These are phyloP conservation scores for Phytophthora pluvialis DNA, from an alignment of 352 stramenopile species.

Conservation along the genomic window DNA sequence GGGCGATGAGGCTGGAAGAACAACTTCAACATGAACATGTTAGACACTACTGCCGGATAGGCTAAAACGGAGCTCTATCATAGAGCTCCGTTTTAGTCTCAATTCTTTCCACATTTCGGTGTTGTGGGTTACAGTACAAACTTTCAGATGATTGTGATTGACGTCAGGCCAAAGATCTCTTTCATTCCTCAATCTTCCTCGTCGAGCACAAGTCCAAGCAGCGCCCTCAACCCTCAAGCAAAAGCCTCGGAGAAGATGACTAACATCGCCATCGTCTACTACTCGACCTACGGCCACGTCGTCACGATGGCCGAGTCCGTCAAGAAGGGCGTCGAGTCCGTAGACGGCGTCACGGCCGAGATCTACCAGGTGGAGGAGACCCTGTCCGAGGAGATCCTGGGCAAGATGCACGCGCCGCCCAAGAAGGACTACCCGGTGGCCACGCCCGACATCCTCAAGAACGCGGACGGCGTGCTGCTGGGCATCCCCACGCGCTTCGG, in stretches of 20 bases:
- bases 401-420: slow-evolving; percentile 83
- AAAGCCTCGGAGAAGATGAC: slow-evolving; percentile 35
- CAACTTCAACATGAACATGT: neutral
- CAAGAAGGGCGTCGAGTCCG: slow-evolving; percentile 76
- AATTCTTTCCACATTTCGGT: slow-evolving; percentile 31
- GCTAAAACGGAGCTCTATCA: too few species aligned
- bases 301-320: slow-evolving; percentile 74
- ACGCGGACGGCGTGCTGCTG: slow-evolving; percentile 88
- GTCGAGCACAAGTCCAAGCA: slow-evolving; percentile 30
- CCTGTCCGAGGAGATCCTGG: slow-evolving; percentile 77
- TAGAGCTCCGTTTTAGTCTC: slow-evolving; percentile 11
- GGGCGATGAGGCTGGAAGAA: too few species aligned
- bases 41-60: neutral
- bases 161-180: too few species aligned
- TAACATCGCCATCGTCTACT: slow-evolving; percentile 88
- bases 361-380: slow-evolving; percentile 87
- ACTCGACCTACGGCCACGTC: slow-evolving; percentile 90
- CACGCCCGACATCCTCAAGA: slow-evolving; percentile 63
- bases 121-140: too few species aligned
- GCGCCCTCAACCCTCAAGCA: neutral
- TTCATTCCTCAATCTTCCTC: slow-evolving; percentile 38
- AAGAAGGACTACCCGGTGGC: slow-evolving; percentile 79
- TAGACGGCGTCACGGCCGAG: slow-evolving; percentile 60
- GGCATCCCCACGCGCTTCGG: slow-evolving; percentile 89
- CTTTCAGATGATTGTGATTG: too few species aligned